Base-by-base conservation (phyloP, 768 basidiomycete species). In the Mrakia frigida region DNA sequence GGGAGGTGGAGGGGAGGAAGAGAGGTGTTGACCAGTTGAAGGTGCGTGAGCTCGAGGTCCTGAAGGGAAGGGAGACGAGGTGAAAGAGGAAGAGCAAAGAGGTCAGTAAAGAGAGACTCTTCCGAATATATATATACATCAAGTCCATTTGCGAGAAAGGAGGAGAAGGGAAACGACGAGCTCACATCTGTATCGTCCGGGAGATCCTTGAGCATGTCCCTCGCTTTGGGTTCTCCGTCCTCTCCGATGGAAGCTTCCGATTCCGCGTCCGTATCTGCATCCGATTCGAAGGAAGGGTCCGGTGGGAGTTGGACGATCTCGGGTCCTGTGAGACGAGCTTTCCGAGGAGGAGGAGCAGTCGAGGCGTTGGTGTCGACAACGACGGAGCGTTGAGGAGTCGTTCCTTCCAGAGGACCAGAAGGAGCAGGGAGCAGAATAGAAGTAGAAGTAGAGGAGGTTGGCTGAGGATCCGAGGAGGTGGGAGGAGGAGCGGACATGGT, bases 21-120 rank as follows among this genome's bases (percentile, higher is more conserved):
- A 0, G 80, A 74, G 33, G 81, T 76, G 23, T 91, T 89, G 71
- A 87, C 87, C 69, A 97, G 87, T 39, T 91, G 89, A 4, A 89
- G 86, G 82, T 96, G 93, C 10, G 93, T 86, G 46, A 97, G 88
- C 78, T 95, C 92, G 50, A 97, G 86, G 79, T 96, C 93, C 94
- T 96, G 80, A 14, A 43, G 9, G 14, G 28, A 23, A 1, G 18
- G 31, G 43, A 25, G 61, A 70, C n/a, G 56, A 37, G 68, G 28
- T n/a, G 41, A 33, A 68, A 6, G 74, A 10, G 18, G 23, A 28
- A n/a, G 31, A 25, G 39, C 56, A 16, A 28, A 39, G 9, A 25
- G 50, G 56, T 28, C 28, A 43, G 33, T 35, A 18, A 4, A 21
- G 33, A 33, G 70, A 7, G 23, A 0, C 39, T 16, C 50, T 7